A percentile compares a stretch with the other conserved stretches of the same genome.
These are phyloP conservation scores for Schrenkiella parvula DNA, from an alignment of 345 rosid species.

Conservation along the genomic window DNA sequence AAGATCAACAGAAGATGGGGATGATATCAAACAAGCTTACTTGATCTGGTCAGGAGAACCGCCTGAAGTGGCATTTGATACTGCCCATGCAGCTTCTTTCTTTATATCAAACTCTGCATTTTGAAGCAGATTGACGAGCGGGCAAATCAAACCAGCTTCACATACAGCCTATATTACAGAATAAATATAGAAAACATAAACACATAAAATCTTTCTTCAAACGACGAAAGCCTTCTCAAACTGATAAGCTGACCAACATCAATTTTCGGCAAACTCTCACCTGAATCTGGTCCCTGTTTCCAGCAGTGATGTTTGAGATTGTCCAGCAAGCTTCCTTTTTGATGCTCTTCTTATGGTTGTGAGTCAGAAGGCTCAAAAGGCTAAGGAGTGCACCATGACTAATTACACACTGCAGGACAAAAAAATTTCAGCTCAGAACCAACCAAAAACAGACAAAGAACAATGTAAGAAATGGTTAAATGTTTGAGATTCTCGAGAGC, in stretches of 20 bases:
- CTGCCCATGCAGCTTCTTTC: constrained; percentile 93
- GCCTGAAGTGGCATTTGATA: constrained; percentile 82
- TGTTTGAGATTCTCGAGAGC: neutral
- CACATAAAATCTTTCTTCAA: neutral
- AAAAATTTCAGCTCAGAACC: constrained; percentile 18
- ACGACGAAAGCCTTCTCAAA: neutral
- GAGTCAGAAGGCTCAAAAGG: constrained; percentile 71
- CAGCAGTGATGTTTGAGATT: constrained; percentile 96
- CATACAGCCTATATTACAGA: constrained; percentile 50
- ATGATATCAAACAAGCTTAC: constrained; percentile 31
- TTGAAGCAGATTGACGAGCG: constrained; percentile 62
- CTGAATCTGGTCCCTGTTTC: constrained; percentile 95
- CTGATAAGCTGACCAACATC: neutral
- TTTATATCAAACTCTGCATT: constrained; percentile 83
- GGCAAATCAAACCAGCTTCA: constrained; percentile 58
- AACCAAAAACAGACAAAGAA: neutral
- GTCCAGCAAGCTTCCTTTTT: constrained; percentile 99
- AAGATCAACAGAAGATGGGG: neutral
- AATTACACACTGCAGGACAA: constrained; percentile 59
- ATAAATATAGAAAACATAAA: neutral
- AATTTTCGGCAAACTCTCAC: constrained; percentile 26
- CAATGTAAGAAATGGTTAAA: neutral
- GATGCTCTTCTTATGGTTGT: constrained; percentile 88
- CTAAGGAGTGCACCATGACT: constrained; percentile 72
- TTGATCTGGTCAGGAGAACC: constrained; percentile 71